Conservation (phyloP, 2,329 filamentous ascomycete species). For the Aureobasidium sp. region DNA sequence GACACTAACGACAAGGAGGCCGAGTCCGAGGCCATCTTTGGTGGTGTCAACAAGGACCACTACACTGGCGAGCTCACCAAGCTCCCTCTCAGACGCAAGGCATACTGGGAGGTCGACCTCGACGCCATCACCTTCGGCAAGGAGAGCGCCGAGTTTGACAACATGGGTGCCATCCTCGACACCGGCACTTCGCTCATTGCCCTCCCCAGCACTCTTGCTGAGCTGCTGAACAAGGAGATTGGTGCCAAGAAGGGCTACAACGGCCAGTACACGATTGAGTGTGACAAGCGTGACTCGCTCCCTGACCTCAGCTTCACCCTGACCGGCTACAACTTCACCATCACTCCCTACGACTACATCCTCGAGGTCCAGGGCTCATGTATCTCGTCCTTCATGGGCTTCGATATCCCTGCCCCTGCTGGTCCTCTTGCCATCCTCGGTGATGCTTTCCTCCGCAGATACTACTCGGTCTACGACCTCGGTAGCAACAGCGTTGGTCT, state of each 20-base stretch:
- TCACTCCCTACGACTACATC: constrained; percentile 85
- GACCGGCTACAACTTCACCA: constrained; percentile 86
- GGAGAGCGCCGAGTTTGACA: constrained; percentile 78
- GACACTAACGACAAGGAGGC: constrained; percentile 62
- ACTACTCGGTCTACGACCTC: constrained; percentile 95
- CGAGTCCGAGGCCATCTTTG: constrained; percentile 82
- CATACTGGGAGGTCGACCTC: constrained; percentile 99
- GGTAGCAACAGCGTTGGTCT: constrained; percentile 84
- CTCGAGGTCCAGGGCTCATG: constrained; percentile 92
- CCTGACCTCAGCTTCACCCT: constrained; percentile 90
- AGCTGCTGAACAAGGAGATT: constrained; percentile 95
- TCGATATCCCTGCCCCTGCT: constrained; percentile 74
- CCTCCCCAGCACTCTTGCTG: constrained; percentile 81
- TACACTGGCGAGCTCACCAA: constrained; percentile 81
- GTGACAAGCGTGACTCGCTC: constrained; percentile 70
- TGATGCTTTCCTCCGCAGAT: constrained; percentile 72
- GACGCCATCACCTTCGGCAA: constrained; percentile 86
- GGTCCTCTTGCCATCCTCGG: constrained; percentile 93
- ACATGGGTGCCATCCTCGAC: constrained; percentile 94
- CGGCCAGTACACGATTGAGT: constrained; percentile 93
- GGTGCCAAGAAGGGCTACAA: constrained; percentile 97
- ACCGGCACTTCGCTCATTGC: constrained; percentile 97
- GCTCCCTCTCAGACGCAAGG: constrained; percentile 93
- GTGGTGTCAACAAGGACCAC: constrained; percentile 77
- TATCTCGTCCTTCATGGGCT: constrained; percentile 96